Evolutionary conservation across 768 basidiomycete species (phyloP).

Genomic region (Boletus rubropictus): DNA sequence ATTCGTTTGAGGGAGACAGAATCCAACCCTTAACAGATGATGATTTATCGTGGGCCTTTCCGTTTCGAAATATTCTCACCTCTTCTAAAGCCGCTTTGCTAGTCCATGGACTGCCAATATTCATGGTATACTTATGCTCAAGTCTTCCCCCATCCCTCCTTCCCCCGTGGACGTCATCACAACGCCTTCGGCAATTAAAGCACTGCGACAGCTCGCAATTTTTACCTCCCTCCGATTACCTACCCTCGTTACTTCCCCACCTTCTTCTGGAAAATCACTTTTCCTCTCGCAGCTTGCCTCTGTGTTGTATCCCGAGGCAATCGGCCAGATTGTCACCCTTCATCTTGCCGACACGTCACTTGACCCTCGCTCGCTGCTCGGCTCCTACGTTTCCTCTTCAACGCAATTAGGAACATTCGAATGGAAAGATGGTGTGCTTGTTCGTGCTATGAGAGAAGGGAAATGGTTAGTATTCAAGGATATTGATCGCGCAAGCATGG

Average conservation of each 20-base stretch:
- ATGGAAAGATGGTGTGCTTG: slow-evolving; percentile 92
- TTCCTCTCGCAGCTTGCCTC: slow-evolving; percentile 72
- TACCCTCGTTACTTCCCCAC: slow-evolving; percentile 74
- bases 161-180: slow-evolving; percentile 44
- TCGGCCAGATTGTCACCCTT: slow-evolving; percentile 74
- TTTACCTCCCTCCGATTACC: slow-evolving; percentile 67
- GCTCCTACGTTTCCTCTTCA: slow-evolving; percentile 87
- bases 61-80: background rate
- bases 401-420: slow-evolving; percentile 83
- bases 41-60: slow-evolving; percentile 49
- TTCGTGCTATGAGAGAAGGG: slow-evolving; percentile 84
- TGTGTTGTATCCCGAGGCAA: slow-evolving; percentile 50
- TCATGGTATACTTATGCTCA: slow-evolving; percentile 62
- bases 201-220: slow-evolving; percentile 59
- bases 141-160: slow-evolving; percentile 31
- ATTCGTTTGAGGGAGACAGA: slow-evolving; percentile 33
- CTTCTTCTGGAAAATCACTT: slow-evolving; percentile 85
- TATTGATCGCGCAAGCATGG: slow-evolving; percentile 83
- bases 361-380: slow-evolving; percentile 88
- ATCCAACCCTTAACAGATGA: slow-evolving; percentile 34
- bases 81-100: slow-evolving; percentile 12
- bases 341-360: slow-evolving; percentile 94
- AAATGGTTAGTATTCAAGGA: slow-evolving; percentile 92
- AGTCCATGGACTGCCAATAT: slow-evolving; percentile 58
- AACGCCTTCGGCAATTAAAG: slow-evolving; percentile 54